These are phyloP conservation scores for Penicillium psychrosexuale DNA, from an alignment of 2,329 filamentous ascomycete genomes.

Conservation along the genomic window DNA sequence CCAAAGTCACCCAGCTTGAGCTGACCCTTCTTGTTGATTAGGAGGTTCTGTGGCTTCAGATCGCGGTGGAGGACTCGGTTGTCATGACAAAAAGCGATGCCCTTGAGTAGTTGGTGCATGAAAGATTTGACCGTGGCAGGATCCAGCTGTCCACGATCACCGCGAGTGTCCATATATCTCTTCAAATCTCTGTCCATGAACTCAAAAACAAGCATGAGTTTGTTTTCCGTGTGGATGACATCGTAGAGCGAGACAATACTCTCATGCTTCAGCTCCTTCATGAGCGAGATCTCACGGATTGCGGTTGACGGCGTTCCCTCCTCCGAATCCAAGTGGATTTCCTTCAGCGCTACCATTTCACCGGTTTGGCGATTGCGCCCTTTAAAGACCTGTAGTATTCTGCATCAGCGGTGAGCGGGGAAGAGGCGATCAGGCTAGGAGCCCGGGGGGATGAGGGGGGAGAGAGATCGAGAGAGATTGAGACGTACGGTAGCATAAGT, in stretches of 20 bases:
- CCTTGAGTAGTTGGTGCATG: conserved; percentile 95
- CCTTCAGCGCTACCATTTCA: conserved; percentile 93
- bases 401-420: conserved; percentile 19
- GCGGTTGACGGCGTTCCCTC: conserved; percentile 96
- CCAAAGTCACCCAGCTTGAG: conserved; percentile 95
- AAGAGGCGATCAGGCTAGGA: neutral
- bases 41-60: conserved; percentile 91
- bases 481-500: conserved; percentile 89
- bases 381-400: conserved; percentile 77
- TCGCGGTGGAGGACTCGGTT: conserved; percentile 95
- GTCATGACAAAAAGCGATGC: conserved; percentile 97
- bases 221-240: conserved; percentile 99
- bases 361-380: conserved; percentile 95
- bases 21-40: conserved; percentile 88
- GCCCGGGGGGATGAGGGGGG: neutral
- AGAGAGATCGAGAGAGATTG: conserved; percentile 20
- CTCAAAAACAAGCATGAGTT: conserved; percentile 98
- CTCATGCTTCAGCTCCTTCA: conserved; percentile 99
- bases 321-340: conserved; percentile 97
- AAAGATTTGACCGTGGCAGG: conserved; percentile 94
- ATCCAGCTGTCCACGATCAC: conserved; percentile 84
- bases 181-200: conserved; percentile 98
- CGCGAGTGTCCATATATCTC: conserved; percentile 95
- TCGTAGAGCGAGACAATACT: conserved; percentile 97
- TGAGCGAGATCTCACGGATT: conserved; percentile 96